phyloP scores from a whole-genome alignment of 139 green algal genomes.

The Gonium pectorale region DNA sequence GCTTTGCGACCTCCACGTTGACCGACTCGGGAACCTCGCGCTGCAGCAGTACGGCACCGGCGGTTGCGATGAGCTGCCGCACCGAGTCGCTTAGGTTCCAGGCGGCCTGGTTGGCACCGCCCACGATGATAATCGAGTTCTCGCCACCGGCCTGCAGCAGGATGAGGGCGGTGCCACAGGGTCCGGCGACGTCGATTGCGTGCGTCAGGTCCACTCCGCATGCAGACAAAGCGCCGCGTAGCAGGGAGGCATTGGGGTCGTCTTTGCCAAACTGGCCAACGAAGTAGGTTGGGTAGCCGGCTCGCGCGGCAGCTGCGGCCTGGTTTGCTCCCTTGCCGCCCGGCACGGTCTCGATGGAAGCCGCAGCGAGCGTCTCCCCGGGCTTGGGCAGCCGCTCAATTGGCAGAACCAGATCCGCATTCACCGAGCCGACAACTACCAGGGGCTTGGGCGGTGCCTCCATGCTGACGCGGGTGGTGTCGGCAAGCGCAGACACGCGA shows the following conservation, averaged over 20 bases:
- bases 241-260: constrained; percentile 72
- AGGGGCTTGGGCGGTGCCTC: constrained; percentile 1
- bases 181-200: constrained; percentile 67
- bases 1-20: constrained; percentile 77
- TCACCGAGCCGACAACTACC: constrained; percentile 57
- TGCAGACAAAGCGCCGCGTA: constrained; percentile 63
- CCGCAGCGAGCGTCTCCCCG: constrained; percentile 84
- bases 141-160: constrained; percentile 83
- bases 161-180: constrained; percentile 86
- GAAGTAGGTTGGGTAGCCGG: constrained; percentile 84
- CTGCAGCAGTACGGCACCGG: constrained; percentile 87
- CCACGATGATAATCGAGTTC: constrained; percentile 93
- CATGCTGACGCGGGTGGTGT: no score
- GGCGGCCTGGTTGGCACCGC: constrained; percentile 69
- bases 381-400: constrained; percentile 78
- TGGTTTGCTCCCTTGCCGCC: constrained; percentile 90
- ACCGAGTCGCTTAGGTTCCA: constrained; percentile 41
- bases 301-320: constrained; percentile 82
- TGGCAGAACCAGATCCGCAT: constrained; percentile 84
- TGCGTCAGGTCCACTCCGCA: constrained; percentile 69
- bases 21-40: constrained; percentile 87
- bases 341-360: constrained; percentile 72
- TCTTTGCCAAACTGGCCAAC: constrained; percentile 83
- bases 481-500: no score
- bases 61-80: constrained; percentile 36